phyloP scores from a whole-genome alignment of 371 early-diverging fungal species.

The Saksenaea oblongispora region DNA sequence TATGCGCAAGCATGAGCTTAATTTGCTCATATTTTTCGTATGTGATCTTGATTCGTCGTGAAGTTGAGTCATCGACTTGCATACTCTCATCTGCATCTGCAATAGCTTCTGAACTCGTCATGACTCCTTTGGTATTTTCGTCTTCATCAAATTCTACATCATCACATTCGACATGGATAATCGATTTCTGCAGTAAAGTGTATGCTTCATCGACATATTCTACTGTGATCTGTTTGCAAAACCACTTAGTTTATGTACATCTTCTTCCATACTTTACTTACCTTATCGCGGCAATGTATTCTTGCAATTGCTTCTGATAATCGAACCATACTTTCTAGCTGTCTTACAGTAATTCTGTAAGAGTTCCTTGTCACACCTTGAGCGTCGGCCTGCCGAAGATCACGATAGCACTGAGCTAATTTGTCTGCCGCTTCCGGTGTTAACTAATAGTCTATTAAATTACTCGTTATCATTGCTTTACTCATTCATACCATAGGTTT shows the following conservation, averaged over 20 bases:
- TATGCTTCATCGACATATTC: conserved; percentile 93
- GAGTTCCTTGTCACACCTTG: conserved; percentile 76
- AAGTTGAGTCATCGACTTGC: conserved; percentile 28
- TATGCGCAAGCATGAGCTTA: conserved; percentile 67
- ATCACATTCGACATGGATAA: conserved; percentile 92
- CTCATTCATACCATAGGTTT: conserved; percentile 70
- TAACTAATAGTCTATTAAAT: conserved; percentile 44
- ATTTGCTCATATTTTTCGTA: conserved; percentile 84
- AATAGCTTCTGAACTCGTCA: conserved; percentile 40
- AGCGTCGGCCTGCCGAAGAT: conserved; percentile 89
- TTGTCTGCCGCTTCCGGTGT: conserved; percentile 78
- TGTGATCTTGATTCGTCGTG: conserved; percentile 53
- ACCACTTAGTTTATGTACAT: background rate
- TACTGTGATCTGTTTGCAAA: conserved; percentile 55
- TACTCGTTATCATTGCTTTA: background rate
- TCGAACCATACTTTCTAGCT: conserved; percentile 97
- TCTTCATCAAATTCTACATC: conserved; percentile 78
- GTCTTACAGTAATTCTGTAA: conserved; percentile 98
- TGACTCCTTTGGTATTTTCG: conserved; percentile 32
- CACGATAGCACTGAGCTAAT: conserved; percentile 88
- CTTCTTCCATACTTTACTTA: conserved; percentile 26
- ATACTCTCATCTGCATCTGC: conserved; percentile 25
- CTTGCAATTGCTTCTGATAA: conserved; percentile 97
- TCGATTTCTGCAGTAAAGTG: conserved; percentile 87
- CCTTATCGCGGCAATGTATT: conserved; percentile 79